phyloP scores from a whole-genome alignment of 495 filamentous ascomycete genomes.

The Ramalina intermedia region DNA sequence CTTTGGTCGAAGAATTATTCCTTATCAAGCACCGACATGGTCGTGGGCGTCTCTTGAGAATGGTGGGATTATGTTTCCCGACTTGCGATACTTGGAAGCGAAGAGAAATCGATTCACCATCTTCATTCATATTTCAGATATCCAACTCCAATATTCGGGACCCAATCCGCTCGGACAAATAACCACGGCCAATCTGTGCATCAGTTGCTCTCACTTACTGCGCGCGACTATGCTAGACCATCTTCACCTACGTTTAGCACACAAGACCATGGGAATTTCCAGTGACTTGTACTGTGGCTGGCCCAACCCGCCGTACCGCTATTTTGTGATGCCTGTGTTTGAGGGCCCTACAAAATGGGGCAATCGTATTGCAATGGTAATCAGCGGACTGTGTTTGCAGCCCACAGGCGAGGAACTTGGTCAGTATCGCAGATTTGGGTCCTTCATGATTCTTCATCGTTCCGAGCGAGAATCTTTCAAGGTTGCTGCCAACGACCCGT shows the following conservation, averaged over 20 bases:
- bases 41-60: not conserved
- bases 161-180: not conserved
- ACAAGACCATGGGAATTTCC: too few relatives aligned
- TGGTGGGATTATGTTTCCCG: not conserved
- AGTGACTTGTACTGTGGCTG: too few relatives aligned
- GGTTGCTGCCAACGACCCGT: not conserved
- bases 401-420: not conserved
- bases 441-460: not conserved
- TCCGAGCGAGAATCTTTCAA: too few relatives aligned
- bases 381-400: not conserved
- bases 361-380: not conserved
- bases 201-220: not conserved
- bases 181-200: not conserved
- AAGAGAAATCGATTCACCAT: not conserved
- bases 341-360: not conserved
- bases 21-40: not conserved
- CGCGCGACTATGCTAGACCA: not conserved
- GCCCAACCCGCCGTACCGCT: too few relatives aligned
- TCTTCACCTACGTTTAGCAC: too few relatives aligned
- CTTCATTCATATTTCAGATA: not conserved
- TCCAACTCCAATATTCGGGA: not conserved
- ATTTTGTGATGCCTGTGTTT: too few relatives aligned
- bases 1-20: not conserved
- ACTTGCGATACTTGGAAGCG: not conserved
- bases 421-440: conserved; percentile 1